A percentile compares a stretch with the other conserved stretches of the same genome.
Conservation (phyloP, 2,329 filamentous ascomycete genomes). For the Fusarium secorum region DNA sequence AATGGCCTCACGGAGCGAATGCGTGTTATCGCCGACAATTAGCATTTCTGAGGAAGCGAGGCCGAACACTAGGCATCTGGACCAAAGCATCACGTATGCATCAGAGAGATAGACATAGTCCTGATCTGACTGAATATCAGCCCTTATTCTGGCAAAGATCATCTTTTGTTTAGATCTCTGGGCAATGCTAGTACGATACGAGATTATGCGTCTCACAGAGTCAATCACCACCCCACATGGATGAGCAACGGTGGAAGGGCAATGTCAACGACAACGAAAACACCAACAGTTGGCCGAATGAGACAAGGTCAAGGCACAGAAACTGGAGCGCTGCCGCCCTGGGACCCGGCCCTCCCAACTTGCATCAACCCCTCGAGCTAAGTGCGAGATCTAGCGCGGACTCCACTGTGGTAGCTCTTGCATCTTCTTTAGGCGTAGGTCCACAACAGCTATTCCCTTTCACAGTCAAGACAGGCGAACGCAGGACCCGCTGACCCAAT, state of each 20-base stretch:
- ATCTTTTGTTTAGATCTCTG: neutral
- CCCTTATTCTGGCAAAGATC: neutral
- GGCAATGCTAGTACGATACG: constrained; percentile 4
- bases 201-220: constrained; percentile 3
- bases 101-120: neutral
- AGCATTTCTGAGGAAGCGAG: neutral
- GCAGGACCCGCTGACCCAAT: constrained; percentile 24
- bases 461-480: constrained; percentile 22
- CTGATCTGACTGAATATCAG: neutral
- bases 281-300: constrained; percentile 21
- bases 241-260: constrained; percentile 15
- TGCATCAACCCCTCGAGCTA: constrained; percentile 41
- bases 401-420: constrained; percentile 31
- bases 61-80: neutral
- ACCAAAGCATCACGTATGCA: neutral
- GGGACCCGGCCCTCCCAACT: constrained; percentile 35
- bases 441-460: constrained; percentile 29
- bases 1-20: neutral
- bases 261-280: constrained; percentile 18
- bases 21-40: neutral
- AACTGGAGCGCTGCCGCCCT: constrained; percentile 29
- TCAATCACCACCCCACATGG: constrained; percentile 13
- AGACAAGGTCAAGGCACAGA: constrained; percentile 10
- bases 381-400: constrained; percentile 28
- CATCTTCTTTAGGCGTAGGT: constrained; percentile 26